Evolutionary conservation across 2,329 filamentous ascomycete genomes (phyloP).

Genomic region (Ascochyta pisi): DNA sequence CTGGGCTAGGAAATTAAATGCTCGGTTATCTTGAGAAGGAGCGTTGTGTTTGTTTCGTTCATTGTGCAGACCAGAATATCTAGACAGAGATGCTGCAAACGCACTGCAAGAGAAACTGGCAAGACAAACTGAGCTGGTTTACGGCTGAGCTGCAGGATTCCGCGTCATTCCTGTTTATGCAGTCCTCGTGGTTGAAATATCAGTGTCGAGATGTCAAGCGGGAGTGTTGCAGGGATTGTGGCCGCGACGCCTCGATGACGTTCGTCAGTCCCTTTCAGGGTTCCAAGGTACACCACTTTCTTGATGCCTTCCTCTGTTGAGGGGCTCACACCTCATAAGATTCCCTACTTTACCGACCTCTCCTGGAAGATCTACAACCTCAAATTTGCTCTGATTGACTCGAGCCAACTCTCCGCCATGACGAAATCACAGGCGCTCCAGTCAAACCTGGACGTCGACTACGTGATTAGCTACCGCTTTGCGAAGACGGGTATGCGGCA

Average conservation of each 20-base stretch:
- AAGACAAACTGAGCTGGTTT: background rate
- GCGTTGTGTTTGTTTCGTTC: too few relatives aligned
- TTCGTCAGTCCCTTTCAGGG: slow-evolving; percentile 24
- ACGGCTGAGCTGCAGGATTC: background rate
- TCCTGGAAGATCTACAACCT: slow-evolving; percentile 27
- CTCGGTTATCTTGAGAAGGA: too few relatives aligned
- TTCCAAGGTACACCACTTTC: slow-evolving; percentile 34
- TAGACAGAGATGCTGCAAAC: background rate
- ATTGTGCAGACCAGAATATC: too few relatives aligned
- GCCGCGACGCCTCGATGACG: slow-evolving; percentile 38
- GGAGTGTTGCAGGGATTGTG: slow-evolving; percentile 33
- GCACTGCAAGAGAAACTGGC: background rate
- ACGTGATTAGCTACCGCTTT: slow-evolving; percentile 82
- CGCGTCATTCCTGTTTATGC: slow-evolving; percentile 11
- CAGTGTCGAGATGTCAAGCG: slow-evolving; percentile 9
- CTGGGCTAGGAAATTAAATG: too few relatives aligned
- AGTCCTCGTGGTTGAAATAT: background rate
- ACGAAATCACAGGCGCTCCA: slow-evolving; percentile 50
- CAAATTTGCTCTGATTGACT: slow-evolving; percentile 28
- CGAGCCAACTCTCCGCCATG: slow-evolving; percentile 37
- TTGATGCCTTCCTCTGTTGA: slow-evolving; percentile 29
- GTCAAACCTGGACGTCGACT: slow-evolving; percentile 78
- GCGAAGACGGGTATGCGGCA: slow-evolving; percentile 65
- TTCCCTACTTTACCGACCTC: slow-evolving; percentile 27
- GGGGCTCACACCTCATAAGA: slow-evolving; percentile 22